phyloP scores from a whole-genome alignment of 805 yeast genomes.

The Lachancea sp. region DNA sequence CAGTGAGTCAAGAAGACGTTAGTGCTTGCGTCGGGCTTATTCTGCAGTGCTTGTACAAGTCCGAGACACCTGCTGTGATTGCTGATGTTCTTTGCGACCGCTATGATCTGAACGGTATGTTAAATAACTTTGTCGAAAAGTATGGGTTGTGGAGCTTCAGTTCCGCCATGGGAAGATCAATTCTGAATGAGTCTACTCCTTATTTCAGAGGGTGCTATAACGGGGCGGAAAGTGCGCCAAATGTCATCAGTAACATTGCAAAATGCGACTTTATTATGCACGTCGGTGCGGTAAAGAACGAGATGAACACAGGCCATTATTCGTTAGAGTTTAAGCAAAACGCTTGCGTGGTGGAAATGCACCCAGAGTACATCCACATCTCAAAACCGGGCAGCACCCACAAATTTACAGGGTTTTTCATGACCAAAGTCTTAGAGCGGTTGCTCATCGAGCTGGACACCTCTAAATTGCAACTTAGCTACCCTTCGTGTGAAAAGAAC shows the following conservation, averaged over 20 bases:
- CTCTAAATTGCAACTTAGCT: conserved; percentile 18
- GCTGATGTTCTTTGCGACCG: conserved; percentile 69
- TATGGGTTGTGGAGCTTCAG: conserved; percentile 49
- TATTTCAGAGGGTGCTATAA: conserved; percentile 67
- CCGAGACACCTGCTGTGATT: conserved; percentile 57
- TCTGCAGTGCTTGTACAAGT: conserved; percentile 42
- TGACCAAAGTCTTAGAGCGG: conserved; percentile 44
- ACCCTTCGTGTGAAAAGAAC: conserved; percentile 6
- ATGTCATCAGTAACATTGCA: conserved; percentile 43
- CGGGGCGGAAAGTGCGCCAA: conserved; percentile 49
- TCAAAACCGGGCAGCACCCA: conserved; percentile 20
- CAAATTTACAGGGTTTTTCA: conserved; percentile 38
- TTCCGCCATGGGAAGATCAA: conserved; percentile 65
- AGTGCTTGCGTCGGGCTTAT: conserved; percentile 31
- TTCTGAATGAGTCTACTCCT: conserved; percentile 61
- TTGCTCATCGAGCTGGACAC: conserved; percentile 36
- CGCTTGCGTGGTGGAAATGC: conserved; percentile 41
- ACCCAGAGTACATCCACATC: conserved; percentile 47
- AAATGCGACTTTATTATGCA: conserved; percentile 61
- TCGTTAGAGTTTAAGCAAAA: conserved; percentile 41
- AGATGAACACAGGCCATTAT: conserved; percentile 64
- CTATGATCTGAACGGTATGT: conserved; percentile 40
- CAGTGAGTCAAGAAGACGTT: neutral
- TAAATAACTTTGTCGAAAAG: conserved; percentile 42
- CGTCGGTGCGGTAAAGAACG: conserved; percentile 63